Conservation (phyloP, 192 early-diverging fungal genomes). For the Coemansia sp. region DNA sequence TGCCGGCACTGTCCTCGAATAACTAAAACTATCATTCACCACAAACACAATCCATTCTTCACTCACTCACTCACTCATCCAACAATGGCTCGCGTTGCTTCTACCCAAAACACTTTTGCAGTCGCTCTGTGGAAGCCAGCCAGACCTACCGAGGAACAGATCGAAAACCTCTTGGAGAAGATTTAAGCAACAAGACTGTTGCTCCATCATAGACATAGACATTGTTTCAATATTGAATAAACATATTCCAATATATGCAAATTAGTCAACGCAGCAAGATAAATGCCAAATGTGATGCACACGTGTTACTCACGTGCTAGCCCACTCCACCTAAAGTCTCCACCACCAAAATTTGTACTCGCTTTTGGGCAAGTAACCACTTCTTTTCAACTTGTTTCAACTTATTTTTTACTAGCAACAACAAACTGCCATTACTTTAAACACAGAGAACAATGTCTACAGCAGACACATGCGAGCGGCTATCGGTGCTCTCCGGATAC, state of each 20-base stretch:
- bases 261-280: not conserved
- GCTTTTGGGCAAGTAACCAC: not conserved
- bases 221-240: not conserved
- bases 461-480: not conserved
- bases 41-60: not conserved
- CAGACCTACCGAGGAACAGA: constrained; percentile 13
- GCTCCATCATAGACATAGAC: not conserved
- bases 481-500: constrained; percentile 9
- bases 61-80: not conserved
- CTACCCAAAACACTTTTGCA: not conserved
- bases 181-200: constrained; percentile 3
- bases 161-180: constrained; percentile 11
- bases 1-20: no score
- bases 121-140: constrained; percentile 8
- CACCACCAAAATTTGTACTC: not conserved
- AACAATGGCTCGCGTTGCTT: not conserved
- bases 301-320: not conserved
- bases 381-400: not conserved
- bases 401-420: not conserved
- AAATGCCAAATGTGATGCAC: not conserved
- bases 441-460: not conserved
- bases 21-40: not conserved
- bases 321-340: not conserved
- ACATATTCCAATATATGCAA: no score
- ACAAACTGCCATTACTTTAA: no score